Conservation (phyloP, 805 yeast genomes). For the Millerozyma miso region DNA sequence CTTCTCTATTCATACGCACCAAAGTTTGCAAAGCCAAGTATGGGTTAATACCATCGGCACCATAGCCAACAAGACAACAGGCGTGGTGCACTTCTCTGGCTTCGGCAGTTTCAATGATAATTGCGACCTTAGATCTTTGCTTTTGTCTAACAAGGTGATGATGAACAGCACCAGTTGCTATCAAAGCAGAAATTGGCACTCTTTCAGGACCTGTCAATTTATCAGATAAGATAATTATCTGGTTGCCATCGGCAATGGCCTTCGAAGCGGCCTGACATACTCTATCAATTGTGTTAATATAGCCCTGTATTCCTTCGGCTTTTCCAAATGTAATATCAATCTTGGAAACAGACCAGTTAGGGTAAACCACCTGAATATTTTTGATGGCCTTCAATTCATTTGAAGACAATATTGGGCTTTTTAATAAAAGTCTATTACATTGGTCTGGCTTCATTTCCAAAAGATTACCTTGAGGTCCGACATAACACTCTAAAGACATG, state of each 20-base stretch:
- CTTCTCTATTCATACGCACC: slow-evolving; percentile 77
- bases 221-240: slow-evolving; percentile 77
- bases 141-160: slow-evolving; percentile 94
- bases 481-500: slow-evolving; percentile 94
- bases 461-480: slow-evolving; percentile 97
- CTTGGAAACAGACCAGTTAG: slow-evolving; percentile 77
- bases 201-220: slow-evolving; percentile 54
- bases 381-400: slow-evolving; percentile 72
- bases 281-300: slow-evolving; percentile 77
- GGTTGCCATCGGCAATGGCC: slow-evolving; percentile 72
- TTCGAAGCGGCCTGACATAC: slow-evolving; percentile 83
- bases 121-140: slow-evolving; percentile 92
- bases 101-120: slow-evolving; percentile 90
- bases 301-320: slow-evolving; percentile 80
- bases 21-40: slow-evolving; percentile 89
- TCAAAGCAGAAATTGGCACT: slow-evolving; percentile 78
- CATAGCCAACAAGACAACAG: slow-evolving; percentile 92
- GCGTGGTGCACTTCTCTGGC: slow-evolving; percentile 97
- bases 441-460: slow-evolving; percentile 89
- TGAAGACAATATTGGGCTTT: slow-evolving; percentile 76
- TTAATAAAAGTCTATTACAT: slow-evolving; percentile 80
- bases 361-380: slow-evolving; percentile 69
- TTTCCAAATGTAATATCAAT: slow-evolving; percentile 89
- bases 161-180: slow-evolving; percentile 96
- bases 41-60: slow-evolving; percentile 95